Evolutionary conservation across 176 grass and related monocot species (phyloP).

Genomic region (Eragrostis nindensis): DNA sequence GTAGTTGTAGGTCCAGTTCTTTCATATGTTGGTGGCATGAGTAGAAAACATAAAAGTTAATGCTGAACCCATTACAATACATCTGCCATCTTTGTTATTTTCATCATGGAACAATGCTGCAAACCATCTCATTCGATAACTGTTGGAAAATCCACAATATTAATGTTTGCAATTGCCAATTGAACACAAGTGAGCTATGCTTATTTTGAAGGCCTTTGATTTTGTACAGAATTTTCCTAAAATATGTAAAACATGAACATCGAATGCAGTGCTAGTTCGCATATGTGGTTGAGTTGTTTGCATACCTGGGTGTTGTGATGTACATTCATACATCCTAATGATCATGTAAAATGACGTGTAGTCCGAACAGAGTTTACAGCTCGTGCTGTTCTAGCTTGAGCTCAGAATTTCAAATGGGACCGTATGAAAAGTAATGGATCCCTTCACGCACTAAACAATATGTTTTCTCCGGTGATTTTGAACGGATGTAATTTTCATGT

Average conservation of each 20-base stretch:
- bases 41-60: neutral
- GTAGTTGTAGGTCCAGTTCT: constrained; percentile 12
- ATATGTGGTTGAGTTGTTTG: too few relatives aligned
- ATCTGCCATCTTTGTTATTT: neutral
- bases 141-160: constrained; percentile 17
- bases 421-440: too few relatives aligned
- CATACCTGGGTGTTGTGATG: too few relatives aligned
- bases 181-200: neutral
- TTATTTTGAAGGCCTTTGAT: constrained; percentile 29
- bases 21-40: constrained; percentile 1
- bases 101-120: constrained; percentile 18
- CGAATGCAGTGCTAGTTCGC: too few relatives aligned
- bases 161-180: constrained; percentile 11
- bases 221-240: neutral
- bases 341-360: too few relatives aligned
- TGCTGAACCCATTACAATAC: neutral
- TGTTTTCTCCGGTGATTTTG: too few relatives aligned
- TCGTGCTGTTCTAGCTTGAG: too few relatives aligned
- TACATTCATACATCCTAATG: too few relatives aligned
- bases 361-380: too few relatives aligned
- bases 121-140: neutral
- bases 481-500: too few relatives aligned
- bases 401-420: too few relatives aligned
- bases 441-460: too few relatives aligned
- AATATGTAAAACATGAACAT: constrained; percentile 9